Evolutionary conservation across 2,329 filamentous ascomycete genomes (phyloP).

Genomic region (Colletotrichum spaethianum): DNA sequence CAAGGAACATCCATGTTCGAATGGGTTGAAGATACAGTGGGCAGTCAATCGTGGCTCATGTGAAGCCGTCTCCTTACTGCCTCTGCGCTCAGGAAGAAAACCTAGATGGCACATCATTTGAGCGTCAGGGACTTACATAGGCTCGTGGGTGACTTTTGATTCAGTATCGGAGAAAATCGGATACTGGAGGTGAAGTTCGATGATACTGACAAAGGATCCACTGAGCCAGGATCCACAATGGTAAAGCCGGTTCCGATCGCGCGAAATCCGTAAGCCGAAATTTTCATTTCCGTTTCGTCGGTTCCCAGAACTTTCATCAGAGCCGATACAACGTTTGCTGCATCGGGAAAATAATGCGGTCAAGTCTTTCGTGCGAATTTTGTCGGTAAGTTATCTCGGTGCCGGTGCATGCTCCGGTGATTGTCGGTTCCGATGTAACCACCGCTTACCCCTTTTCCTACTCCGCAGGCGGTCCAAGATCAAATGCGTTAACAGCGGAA

Average conservation of each 20-base stretch:
- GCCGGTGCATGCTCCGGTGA: neutral
- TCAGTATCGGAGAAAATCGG: slow-evolving; percentile 17
- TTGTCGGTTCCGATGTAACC: slow-evolving; percentile 9
- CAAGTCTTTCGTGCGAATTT: slow-evolving; percentile 53
- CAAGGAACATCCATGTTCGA: neutral
- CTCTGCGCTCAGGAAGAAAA: neutral
- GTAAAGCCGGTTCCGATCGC: slow-evolving; percentile 17
- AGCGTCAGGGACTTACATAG: too few relatives aligned
- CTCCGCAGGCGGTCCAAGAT: slow-evolving; percentile 51
- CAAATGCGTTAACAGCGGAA: slow-evolving; percentile 52
- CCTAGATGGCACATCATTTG: too few relatives aligned
- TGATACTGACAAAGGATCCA: slow-evolving; percentile 2
- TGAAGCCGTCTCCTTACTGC: neutral
- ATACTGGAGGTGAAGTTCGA: neutral
- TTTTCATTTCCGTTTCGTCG: slow-evolving; percentile 21
- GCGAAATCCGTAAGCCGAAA: slow-evolving; percentile 29
- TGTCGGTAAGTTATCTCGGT: slow-evolving; percentile 48
- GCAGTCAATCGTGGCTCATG: neutral
- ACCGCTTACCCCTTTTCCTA: slow-evolving; percentile 21
- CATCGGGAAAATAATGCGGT: slow-evolving; percentile 46
- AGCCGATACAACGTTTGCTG: slow-evolving; percentile 12
- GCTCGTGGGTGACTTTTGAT: too few relatives aligned
- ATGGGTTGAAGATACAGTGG: neutral
- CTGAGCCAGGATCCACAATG: slow-evolving; percentile 19
- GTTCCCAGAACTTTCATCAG: slow-evolving; percentile 14